Evolutionary conservation across 768 basidiomycete species (phyloP), one percentile per base, ranked within the genome.

Genomic region (Clitopilus passeckerianus): DNA sequence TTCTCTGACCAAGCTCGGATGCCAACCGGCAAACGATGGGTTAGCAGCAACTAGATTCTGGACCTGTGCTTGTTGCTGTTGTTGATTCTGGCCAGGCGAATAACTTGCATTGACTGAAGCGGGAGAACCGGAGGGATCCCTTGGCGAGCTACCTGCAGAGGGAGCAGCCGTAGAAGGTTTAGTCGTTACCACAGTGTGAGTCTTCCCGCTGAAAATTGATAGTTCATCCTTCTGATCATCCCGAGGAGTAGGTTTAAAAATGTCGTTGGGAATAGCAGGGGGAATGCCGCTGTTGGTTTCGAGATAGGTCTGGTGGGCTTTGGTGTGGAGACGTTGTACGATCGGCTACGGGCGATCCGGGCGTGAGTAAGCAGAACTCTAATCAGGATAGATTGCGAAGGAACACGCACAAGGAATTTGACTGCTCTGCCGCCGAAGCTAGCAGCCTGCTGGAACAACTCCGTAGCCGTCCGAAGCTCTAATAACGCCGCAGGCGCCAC

Each of bases 151-250:
- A 35, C 69, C 65, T 18, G 70, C 61, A 7, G 67, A 56, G 20
- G 61, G 53, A 1, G 54, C 20, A 27, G 56, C 15, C 34, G 55
- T 15, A n/a, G 24, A 34, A 54, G 46, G 57, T 43, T 53, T 20
- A 15, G 54, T 16, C 2, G 46, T 50, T 5, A 50, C 46, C 4
- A 90, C 74, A 0, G 83, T 87, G 60, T 87, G 82, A 9, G 85
- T 89, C 65, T 84, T 82, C n/a, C 90, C 90, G 54, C 87, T 84
- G 69, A 91, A 91, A 23, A 91, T 88, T 6, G 84, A 81, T 22
- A 91, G 71, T 65, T 90, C 89, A 67, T 91, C 89, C 58, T 84
- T 80, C n/a, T 74, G 70, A 37, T 79, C 80, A 23, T 74, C 71
- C 10, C 68, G 61, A 12, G 72, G 62, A 0, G 85, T 81, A 8